Evolutionary conservation across 2,329 filamentous ascomycete species (phyloP).

Genomic region (Eutypella sp.): DNA sequence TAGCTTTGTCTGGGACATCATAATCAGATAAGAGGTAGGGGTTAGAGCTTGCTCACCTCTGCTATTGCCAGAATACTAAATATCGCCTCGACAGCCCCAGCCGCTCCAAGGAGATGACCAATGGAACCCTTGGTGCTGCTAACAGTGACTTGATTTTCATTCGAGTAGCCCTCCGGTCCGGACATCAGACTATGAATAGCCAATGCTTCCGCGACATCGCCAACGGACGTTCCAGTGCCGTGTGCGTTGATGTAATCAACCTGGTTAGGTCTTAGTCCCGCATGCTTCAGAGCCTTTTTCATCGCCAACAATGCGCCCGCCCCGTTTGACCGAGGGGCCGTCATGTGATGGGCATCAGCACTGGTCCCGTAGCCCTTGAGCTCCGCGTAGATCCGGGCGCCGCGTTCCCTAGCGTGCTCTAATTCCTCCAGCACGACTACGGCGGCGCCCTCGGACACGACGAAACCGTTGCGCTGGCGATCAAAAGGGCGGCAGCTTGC

Average conservation of each 20-base stretch:
- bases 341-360: slow-evolving; percentile 90
- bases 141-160: slow-evolving; percentile 65
- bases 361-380: slow-evolving; percentile 84
- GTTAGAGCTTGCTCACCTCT: slow-evolving; percentile 52
- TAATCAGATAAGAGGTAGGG: slow-evolving; percentile 10
- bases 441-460: slow-evolving; percentile 87
- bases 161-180: slow-evolving; percentile 60
- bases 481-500: slow-evolving; percentile 86
- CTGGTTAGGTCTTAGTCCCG: slow-evolving; percentile 59
- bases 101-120: slow-evolving; percentile 86
- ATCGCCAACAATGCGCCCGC: slow-evolving; percentile 79
- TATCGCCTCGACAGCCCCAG: slow-evolving; percentile 84
- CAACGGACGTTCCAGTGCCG: slow-evolving; percentile 80
- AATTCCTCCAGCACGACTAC: slow-evolving; percentile 85
- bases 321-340: slow-evolving; percentile 78
- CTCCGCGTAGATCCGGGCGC: slow-evolving; percentile 83
- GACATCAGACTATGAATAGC: slow-evolving; percentile 77
- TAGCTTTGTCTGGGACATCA: too few species aligned
- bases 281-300: slow-evolving; percentile 73
- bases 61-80: slow-evolving; percentile 76
- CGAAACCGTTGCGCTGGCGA: slow-evolving; percentile 72
- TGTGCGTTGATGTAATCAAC: slow-evolving; percentile 96
- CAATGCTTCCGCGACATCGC: slow-evolving; percentile 80
- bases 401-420: slow-evolving; percentile 75
- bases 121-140: slow-evolving; percentile 93